Percentiles rank a stretch among this genome's conserved stretches.
These are phyloP conservation scores for Fusarium pseudograminearum DNA, from an alignment of 2,329 filamentous ascomycete genomes.

Conservation along the genomic window DNA sequence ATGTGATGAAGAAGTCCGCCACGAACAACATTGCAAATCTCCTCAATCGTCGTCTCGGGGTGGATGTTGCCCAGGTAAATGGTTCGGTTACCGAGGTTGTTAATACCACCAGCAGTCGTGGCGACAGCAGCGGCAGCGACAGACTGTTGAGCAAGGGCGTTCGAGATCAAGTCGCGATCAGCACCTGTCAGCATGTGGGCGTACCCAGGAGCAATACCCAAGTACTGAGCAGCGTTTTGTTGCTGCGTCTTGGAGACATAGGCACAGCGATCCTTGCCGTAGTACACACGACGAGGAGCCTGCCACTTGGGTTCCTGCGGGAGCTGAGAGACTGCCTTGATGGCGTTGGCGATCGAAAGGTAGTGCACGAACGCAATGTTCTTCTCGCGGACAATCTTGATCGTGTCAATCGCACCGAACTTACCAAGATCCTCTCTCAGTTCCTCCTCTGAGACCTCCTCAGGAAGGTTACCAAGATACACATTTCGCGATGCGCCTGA, in stretches of 20 bases:
- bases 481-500: constrained; percentile 97
- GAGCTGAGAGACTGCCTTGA: constrained; percentile 96
- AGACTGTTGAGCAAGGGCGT: constrained; percentile 94
- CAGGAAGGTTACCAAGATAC: constrained; percentile 91
- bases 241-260: constrained; percentile 99
- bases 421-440: constrained; percentile 94
- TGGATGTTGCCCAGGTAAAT: constrained; percentile 99
- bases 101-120: constrained; percentile 94
- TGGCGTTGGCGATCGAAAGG: constrained; percentile 95
- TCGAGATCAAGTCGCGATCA: constrained; percentile 96
- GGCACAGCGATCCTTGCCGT: constrained; percentile 97
- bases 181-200: constrained; percentile 96
- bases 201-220: constrained; percentile 96
- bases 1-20: constrained; percentile 97
- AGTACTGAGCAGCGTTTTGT: constrained; percentile 97
- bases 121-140: constrained; percentile 96
- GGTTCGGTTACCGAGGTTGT: constrained; percentile 96
- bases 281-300: constrained; percentile 93
- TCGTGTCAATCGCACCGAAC: constrained; percentile 94
- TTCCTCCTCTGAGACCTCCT: constrained; percentile 92
- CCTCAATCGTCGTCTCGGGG: constrained; percentile 97
- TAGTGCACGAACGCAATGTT: constrained; percentile 98
- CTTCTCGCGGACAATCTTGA: constrained; percentile 98
- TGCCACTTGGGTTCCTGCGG: constrained; percentile 98
- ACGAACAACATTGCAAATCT: constrained; percentile 98